These are phyloP conservation scores for Trichoderma sp. DNA, from an alignment of 2,329 filamentous ascomycete species.

Conservation along the genomic window DNA sequence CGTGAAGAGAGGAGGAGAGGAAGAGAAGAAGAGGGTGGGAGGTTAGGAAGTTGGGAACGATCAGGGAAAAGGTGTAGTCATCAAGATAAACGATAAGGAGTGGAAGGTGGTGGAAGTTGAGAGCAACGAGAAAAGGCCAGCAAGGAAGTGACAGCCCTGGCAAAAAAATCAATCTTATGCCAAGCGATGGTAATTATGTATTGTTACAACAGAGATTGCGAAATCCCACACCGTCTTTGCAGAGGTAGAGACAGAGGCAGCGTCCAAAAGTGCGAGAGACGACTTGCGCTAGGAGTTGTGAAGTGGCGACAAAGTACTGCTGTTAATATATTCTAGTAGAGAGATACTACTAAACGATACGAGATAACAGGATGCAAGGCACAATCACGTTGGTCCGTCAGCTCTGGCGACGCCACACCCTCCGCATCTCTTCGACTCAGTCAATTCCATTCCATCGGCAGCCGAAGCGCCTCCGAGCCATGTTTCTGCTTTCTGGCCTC, in stretches of 20 bases:
- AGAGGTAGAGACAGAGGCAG: background rate
- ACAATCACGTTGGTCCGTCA: background rate
- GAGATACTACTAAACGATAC: background rate
- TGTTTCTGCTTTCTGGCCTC: background rate
- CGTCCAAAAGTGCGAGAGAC: background rate
- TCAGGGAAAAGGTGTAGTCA: background rate
- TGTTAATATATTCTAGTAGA: background rate
- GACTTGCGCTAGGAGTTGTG: background rate
- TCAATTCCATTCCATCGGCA: background rate
- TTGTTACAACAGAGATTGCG: background rate
- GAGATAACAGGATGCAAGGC: background rate
- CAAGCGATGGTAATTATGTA: background rate
- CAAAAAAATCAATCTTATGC: background rate
- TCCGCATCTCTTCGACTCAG: background rate
- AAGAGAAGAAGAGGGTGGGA: background rate
- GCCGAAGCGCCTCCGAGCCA: slow-evolving; percentile 1
- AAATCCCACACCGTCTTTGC: background rate
- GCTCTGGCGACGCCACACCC: background rate
- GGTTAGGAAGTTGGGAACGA: background rate
- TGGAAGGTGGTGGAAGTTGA: slow-evolving; percentile 5
- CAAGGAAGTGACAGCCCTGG: background rate
- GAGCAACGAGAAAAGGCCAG: background rate
- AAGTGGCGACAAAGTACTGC: background rate
- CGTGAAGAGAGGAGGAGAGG: background rate
- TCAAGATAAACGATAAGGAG: slow-evolving; percentile 12